Evolutionary conservation across 2,329 filamentous ascomycete species (phyloP), one percentile per base, ranked within the genome.

Genomic region (Alternaria rosae): DNA sequence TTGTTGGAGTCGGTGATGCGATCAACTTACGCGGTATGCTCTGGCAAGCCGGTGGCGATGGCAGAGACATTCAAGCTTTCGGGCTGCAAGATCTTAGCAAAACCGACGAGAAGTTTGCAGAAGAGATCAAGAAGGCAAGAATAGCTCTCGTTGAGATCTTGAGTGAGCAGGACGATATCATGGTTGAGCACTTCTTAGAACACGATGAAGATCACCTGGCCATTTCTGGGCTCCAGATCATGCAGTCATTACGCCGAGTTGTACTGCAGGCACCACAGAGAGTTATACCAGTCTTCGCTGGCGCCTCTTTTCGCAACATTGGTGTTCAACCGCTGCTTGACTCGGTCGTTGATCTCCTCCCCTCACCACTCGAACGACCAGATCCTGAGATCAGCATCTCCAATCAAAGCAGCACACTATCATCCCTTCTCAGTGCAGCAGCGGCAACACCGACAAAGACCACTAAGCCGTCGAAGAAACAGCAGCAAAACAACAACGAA

Each of bases 271-370:
- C 89, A 1, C 86, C 90, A 10, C 93, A 92, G 53, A 83, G 82
- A n/a, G 83, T 96, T 17, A 91, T 95, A 44, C 94, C 94, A 1
- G 86, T 97, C 0, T 96, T 97, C 79, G 92, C 92, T 1, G 94
- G 94, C 3, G 94, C 94, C 6, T 97, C 94, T 78, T 93, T 98
- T 79, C 89, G 91, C 43, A 97, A 98, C 68, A 92, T 98, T 64
- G 95, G 95, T 8, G 93, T 98, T 5, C 93, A 97, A 77, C 93
- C 94, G 26, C 84, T 99, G 21, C 86, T 98, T 55, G 93, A 98
- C 77, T 92, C 92, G 38, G 89, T 98, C 12, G 88, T 93, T 9
- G 92, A 97, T 73, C 90, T 97, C 47, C 84, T 98, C 3, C 95
- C 95, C 0, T 92, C 89, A 66, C 95, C 95, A 0, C 81, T 85